Base-by-base conservation (phyloP, 129 eudicot species). In the Deinandra increscens region DNA sequence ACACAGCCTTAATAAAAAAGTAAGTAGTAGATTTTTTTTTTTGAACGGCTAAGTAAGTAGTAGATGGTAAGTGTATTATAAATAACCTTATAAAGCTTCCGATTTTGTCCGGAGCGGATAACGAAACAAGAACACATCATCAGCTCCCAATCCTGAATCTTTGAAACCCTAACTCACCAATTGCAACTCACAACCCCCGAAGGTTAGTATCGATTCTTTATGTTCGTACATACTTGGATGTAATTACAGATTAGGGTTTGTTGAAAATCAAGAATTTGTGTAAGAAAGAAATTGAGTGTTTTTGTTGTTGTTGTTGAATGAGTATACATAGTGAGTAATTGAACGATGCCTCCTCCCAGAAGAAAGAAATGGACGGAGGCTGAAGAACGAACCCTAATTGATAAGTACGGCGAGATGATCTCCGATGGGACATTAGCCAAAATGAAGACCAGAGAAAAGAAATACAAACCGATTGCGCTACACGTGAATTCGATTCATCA, bases 301-400 rank as follows among this genome's bases (percentile, higher is more conserved):
- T 20, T 29, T 72, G 66, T 58, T 46, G 54, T 66, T 84, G 66
- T 58, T 46, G 54, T 66, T 84, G 72, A 55, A 82, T 82, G 78
- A 71, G 20, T 46, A 46, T 34, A 43, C 42, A 39, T 14, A 19
- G 74, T n/a, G 4, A 15, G 36, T 42, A 44, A 11, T 10, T 44
- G 49, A 65, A 81, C 76, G 82, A 78, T 80, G 87, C 77, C 88
- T 71, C 97, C 78, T 69, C 84, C 91, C n/a, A 84, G 89, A 62
- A 84, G 96, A 64, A 92, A 92, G 69, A 92, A 92, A 73, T 92
- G 98, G 98, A 88, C 83, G 7, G 98, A 92, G 81, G 91, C 86
- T 64, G 98, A 88, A 58, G 98, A 92, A 82, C 83, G 89, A 77
- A 92, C 87, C 69, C 66, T 92, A 44, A 92, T 92, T 13, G 95